phyloP scores from a whole-genome alignment of 495 filamentous ascomycete species.

The Neurospora discreta region DNA sequence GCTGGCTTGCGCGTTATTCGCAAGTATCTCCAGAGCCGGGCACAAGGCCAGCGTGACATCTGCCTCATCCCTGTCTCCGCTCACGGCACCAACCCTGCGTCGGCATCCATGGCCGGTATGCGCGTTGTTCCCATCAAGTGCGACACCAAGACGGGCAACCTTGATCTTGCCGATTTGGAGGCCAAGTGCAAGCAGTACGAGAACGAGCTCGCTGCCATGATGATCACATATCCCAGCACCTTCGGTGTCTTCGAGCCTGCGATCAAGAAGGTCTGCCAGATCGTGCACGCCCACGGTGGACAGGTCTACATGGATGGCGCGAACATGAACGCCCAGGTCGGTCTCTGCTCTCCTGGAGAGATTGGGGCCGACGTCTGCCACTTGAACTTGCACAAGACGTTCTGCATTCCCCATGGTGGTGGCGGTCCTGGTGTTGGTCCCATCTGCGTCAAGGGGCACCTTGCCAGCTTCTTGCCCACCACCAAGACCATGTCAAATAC shows the following conservation, averaged over 20 bases:
- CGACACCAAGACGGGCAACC: conserved; percentile 75
- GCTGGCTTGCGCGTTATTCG: conserved; percentile 88
- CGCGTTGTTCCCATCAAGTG: conserved; percentile 91
- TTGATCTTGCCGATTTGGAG: conserved; percentile 79
- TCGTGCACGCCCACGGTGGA: conserved; percentile 82
- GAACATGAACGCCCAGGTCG: conserved; percentile 99
- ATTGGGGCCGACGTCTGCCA: conserved; percentile 98
- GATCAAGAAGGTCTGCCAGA: conserved; percentile 73
- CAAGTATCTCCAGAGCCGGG: conserved; percentile 63
- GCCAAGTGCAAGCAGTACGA: conserved; percentile 80
- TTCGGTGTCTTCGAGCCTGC: conserved; percentile 93
- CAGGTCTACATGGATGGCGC: conserved; percentile 99
- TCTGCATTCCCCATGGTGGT: conserved; percentile 97
- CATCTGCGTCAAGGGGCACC: conserved; percentile 81
- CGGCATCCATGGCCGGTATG: conserved; percentile 96
- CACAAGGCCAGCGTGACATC: conserved; percentile 65
- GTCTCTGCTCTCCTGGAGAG: conserved; percentile 90
- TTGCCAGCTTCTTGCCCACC: conserved; percentile 69
- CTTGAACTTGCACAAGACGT: conserved; percentile 96
- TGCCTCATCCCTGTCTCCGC: conserved; percentile 95
- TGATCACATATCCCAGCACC: conserved; percentile 97
- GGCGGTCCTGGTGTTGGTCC: conserved; percentile 93
- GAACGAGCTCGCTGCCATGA: conserved; percentile 83
- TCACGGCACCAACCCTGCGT: conserved; percentile 95
- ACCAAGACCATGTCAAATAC: conserved; percentile 38